Conservation (phyloP, 2,329 filamentous ascomycete species). For the Cercospora brassicicola region DNA sequence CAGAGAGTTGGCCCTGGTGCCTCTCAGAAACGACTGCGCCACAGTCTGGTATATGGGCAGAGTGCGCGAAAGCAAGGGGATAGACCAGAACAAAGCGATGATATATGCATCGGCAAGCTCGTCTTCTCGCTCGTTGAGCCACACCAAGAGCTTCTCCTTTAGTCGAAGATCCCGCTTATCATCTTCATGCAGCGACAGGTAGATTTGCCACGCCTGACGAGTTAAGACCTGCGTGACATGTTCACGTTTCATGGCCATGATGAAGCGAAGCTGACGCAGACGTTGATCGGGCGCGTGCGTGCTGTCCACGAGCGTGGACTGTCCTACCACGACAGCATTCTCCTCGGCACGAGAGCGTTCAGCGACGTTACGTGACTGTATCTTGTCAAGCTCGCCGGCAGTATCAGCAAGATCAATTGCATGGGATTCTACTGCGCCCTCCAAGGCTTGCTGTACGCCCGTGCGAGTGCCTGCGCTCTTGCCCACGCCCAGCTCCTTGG, state of each 20-base stretch:
- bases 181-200: slow-evolving; percentile 33
- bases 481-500: background rate
- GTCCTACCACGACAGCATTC: background rate
- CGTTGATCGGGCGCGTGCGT: background rate
- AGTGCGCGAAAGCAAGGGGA: slow-evolving; percentile 25
- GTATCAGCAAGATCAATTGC: background rate
- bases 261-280: slow-evolving; percentile 14
- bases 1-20: slow-evolving; percentile 12
- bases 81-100: slow-evolving; percentile 30
- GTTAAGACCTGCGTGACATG: background rate
- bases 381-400: slow-evolving; percentile 9
- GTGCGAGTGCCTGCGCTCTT: background rate
- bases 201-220: slow-evolving; percentile 41
- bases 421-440: background rate
- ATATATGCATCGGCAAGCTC: slow-evolving; percentile 27
- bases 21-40: slow-evolving; percentile 24
- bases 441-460: background rate
- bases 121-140: slow-evolving; percentile 25
- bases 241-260: background rate
- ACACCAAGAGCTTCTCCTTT: slow-evolving; percentile 32
- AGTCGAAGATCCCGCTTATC: slow-evolving; percentile 28
- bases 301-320: background rate
- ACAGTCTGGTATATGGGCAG: slow-evolving; percentile 29
- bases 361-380: background rate
- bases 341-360: background rate